Evolutionary conservation across 2,329 filamentous ascomycete genomes (phyloP), one percentile per base, ranked within the genome.

Genomic region (Conoideocrella luteorostrata): DNA sequence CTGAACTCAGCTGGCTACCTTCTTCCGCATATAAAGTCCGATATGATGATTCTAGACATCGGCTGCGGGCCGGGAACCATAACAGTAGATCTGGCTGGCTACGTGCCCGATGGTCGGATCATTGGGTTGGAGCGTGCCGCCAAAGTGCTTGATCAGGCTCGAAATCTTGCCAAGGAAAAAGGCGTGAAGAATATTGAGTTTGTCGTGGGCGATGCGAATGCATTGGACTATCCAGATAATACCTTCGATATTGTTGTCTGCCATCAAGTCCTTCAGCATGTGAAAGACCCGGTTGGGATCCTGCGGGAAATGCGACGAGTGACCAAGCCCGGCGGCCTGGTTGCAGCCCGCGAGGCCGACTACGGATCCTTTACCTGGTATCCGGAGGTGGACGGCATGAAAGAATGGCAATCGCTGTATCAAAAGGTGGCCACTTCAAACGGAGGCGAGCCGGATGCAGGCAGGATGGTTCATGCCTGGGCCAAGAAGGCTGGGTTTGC

Each of bases 11-110:
- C 68, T 2, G 59, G 57, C 44, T 68, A 67, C 47, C 54, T 73
- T 3, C 48, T 71, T 2, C 64, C 66, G 1, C 52, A 69, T 50
- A 56, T 73, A 47, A 58, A 63, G 30, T 52, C 58, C 0, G 52
- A 55, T 6, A 60, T 67, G 57, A 52, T 47, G 17, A 59, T 74
- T 36, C 65, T 74, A 41, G 70, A 74, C 48, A 59, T 72, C 24
- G 71, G 71, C 41, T 72, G 70, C 53, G 71, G 71, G 0, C 68
- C 71, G 0, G 71, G 70, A 4, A 70, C 66, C 37, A 74, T 75
- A 55, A 71, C 69, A 10, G 58, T 60, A 0, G 65, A 65, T 26
- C 57, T 74, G 21, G 61, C 60, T 35, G 52, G 56, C n/a, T 52
- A 61, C 34, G 65, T 63, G 1, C 56, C 58, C 5, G 40, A 62